Base-by-base conservation (phyloP, 2,329 filamentous ascomycete species). In the Chaetoscypha palmicola region DNA sequence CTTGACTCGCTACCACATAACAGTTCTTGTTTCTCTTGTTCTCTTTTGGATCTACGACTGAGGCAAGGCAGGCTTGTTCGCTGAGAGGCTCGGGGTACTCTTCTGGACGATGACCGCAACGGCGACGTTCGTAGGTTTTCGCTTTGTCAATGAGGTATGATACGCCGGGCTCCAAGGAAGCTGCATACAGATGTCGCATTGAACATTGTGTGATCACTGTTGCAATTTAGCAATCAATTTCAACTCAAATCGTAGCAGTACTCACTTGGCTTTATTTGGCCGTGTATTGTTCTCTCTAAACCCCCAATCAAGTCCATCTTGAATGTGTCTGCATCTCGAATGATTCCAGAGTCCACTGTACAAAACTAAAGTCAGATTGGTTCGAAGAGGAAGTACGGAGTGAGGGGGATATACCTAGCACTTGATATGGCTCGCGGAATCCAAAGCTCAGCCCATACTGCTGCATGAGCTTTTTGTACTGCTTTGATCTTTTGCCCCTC, bases 351-450 rank as follows among this genome's bases (percentile, higher is more conserved):
- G 62, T 95, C 90, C 49, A 96, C 81, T 79, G 56, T 54, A 51
- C 44, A 34, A 46, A 43, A 12, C 24, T 4, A 4, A n/a, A 23
- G 21, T n/a, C n/a, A n/a, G n/a, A n/a, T n/a, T n/a, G n/a, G n/a
- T n/a, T n/a, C n/a, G n/a, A n/a, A n/a, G n/a, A n/a, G n/a, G n/a
- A 35, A 23, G 45, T 49, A 49, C 14, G 46, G 32, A 30, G 60
- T n/a, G 21, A 35, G 16, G 19, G 37, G 23, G 41, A 23, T 69
- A 46, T 68, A 83, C 79, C 72, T 33, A 95, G 71, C 40, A 94
- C 83, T 68, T 97, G 92, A 68, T 96, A 97, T 9, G 92, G 89
- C 67, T 92, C 86, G 56, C 90, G 86, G 65, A 96, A 96, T 48
- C 85, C 83, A 63, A 94, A 96, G 48, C 80, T 81, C 64, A 91